Conservation (phyloP, 306 rosid species). For the Cotoneaster glaucophyllus region DNA sequence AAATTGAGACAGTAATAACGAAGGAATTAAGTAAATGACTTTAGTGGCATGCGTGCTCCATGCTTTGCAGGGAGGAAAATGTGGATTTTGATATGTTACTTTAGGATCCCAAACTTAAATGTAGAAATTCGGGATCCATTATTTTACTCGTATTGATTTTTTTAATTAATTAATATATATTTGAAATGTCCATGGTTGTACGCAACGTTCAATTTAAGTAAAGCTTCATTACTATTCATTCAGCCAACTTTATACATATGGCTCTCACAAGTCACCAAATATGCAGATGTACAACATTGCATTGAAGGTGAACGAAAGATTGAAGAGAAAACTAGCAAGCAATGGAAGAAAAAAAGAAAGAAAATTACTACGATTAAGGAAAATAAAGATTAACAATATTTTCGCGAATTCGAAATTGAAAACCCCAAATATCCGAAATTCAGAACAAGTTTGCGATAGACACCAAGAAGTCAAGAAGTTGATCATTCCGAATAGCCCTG, state of each 20-base stretch:
- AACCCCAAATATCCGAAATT: not conserved
- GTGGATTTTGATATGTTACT: not conserved
- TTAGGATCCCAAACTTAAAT: not conserved
- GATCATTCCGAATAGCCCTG: slow-evolving; percentile 8
- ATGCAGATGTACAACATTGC: not conserved
- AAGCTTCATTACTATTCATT: not conserved
- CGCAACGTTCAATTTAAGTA: not conserved
- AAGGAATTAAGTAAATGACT: not conserved
- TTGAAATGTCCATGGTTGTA: not conserved
- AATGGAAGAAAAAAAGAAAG: not conserved
- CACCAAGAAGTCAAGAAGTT: slow-evolving; percentile 18
- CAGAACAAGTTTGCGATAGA: not conserved
- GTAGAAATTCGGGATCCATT: not conserved
- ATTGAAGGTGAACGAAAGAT: not conserved
- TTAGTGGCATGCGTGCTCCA: not conserved
- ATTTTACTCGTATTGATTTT: not conserved
- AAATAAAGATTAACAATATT: not conserved
- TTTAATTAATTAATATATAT: too few relatives aligned
- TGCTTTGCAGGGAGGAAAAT: not conserved
- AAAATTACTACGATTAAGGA: not conserved
- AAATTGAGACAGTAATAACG: not conserved
- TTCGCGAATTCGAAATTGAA: not conserved
- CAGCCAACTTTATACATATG: not conserved
- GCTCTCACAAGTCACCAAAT: not conserved
- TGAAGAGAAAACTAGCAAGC: not conserved